Evolutionary conservation across 768 basidiomycete genomes (phyloP), one percentile per base, ranked within the genome.

Genomic region (Termitomyces sp.): DNA sequence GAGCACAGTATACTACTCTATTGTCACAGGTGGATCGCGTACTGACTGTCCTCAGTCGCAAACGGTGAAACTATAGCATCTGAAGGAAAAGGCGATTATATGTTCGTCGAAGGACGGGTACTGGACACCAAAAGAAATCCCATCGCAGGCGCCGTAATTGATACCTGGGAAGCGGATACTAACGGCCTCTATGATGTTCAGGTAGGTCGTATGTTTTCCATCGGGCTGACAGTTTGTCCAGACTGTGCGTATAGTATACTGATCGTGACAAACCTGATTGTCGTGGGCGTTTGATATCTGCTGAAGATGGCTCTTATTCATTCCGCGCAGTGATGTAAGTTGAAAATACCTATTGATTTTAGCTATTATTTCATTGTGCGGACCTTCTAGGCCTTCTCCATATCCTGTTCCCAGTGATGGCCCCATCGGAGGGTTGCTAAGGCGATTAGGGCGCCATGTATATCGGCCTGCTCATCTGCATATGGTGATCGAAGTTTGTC

Each of bases 81-180:
- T 0, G 91, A 93, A 68, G 91, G 87, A 55, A 92, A 90, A 69
- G 92, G 91, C 21, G 81, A 91, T 10, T 89, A 91, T 67, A 74
- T 94, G 80, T 91, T 79, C 61, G 86, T 94, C 50, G 80, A 90
- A 65, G 91, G 92, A 0, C 78, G 77, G 3, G 78, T 94, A 1
- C 64, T 82, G 31, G 78, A 83, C 63, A 84, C 82, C 1, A 71
- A 79, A 35, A 89, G 90, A 21, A 71, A 76, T n/a, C 85, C 86
- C 2, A 78, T 94, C 52, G 68, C 83, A 5, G 74, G 74, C 50
- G 89, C 87, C 0, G 63, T 78, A 45, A 87, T 92, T 57, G 87
- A 91, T 52, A 91, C 89, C n/a, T 91, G 88, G 89, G 88, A 91
- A 68, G 84, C 89, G 9, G 91, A 93, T 62, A 76, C 75, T 0